A percentile compares a stretch with the other conserved stretches of the same genome.
Conservation (phyloP, 176 grass and related monocot species). For the Oryza officinalis region DNA sequence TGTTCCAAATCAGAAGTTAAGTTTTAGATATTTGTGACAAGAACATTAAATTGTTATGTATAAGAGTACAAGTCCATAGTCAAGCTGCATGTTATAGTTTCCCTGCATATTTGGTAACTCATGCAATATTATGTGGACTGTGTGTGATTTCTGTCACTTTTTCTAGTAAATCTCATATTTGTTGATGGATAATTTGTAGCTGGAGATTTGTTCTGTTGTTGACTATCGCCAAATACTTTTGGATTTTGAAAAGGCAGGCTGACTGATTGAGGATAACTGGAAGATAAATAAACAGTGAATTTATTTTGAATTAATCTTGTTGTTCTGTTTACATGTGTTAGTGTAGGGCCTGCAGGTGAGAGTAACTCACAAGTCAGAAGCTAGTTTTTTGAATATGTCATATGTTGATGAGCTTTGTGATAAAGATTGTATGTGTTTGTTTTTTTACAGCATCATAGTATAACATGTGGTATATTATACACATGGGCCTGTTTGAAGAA, state of each 20-base stretch:
- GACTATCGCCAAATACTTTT: neutral
- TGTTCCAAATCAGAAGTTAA: slow-evolving; percentile 1
- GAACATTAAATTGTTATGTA: neutral
- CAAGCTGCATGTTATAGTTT: neutral
- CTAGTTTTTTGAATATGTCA: neutral
- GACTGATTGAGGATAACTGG: neutral
- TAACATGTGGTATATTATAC: neutral
- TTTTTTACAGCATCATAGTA: neutral
- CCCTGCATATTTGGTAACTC: neutral
- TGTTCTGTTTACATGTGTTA: neutral
- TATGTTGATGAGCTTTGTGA: slow-evolving; percentile 9
- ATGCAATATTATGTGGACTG: neutral
- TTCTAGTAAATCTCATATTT: neutral
- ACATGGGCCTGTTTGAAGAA: neutral
- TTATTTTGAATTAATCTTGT: neutral
- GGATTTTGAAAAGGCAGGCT: neutral
- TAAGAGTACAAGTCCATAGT: neutral
- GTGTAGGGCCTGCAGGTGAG: neutral
- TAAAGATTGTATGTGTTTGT: slow-evolving; percentile 8
- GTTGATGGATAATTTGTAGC: neutral
- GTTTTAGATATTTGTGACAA: neutral
- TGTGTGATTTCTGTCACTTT: neutral
- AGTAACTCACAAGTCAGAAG: neutral
- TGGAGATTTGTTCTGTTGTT: neutral
- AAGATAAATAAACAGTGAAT: neutral